Base-by-base conservation (phyloP, 306 rosid species). In the Casuarina equisetifolia region DNA sequence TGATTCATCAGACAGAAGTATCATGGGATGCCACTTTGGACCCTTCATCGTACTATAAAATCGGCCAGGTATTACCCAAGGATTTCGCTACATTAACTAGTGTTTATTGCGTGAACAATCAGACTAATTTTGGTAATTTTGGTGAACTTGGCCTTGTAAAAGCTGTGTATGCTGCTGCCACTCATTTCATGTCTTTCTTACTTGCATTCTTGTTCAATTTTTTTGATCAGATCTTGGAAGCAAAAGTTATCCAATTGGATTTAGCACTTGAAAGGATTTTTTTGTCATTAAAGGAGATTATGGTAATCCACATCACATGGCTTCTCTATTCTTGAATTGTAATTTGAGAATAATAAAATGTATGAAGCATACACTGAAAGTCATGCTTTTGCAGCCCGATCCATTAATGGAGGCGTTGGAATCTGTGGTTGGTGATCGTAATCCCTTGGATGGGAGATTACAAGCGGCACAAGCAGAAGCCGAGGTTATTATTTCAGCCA, bases 21-120 rank as follows among this genome's bases (percentile, higher is more conserved):
- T 91, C 99, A 2, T 95, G 99, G 99, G 99, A 95, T 84, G 89
- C 88, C 81, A 88, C 92, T 59, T 76, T 91, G 82, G 87, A 90
- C 85, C 96, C 96, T 53, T 48, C 88, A 55, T 80, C 88, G n/a
- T 89, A 83, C 86, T 95, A 83, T 72, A 92, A 90, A 92, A 86
- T 95, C 74, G 97, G 95, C 75, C 99, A 95, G 99, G 99, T 95
- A 90, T 77, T 69, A 61, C 46, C 49, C 15, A 45, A 78, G 58
- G 25, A 69, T 69, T 55, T 59, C 36, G 46, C 35, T 48, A 20
- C 16, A 19, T 67, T 54, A 7, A 44, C 54, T 50, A 25, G 3
- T 40, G 11, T 66, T 66, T 40, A 61, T 42, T 40, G 40, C 32
- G 16, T 40, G 40, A 17, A 4, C 6, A 4, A 48, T 7, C 4